phyloP scores from a whole-genome alignment of 1,139 yeast species.

The Candida sanyaensis region DNA sequence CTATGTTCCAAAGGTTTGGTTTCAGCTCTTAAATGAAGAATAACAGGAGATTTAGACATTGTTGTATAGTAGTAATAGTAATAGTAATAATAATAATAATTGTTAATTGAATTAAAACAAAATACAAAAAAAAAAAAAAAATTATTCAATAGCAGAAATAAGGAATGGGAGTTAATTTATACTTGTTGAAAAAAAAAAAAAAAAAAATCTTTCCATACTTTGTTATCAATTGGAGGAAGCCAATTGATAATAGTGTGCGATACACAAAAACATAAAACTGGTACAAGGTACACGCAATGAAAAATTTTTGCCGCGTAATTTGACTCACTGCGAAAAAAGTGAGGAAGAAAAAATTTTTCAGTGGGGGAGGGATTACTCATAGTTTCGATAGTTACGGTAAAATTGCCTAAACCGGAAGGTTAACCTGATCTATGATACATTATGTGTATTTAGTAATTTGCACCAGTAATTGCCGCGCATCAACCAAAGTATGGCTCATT shows the following conservation, averaged over 20 bases:
- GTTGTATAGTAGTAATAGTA: not conserved
- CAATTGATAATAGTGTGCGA: no score
- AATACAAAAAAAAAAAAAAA: not conserved
- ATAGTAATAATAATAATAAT: not conserved
- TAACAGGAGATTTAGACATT: conserved; percentile 35
- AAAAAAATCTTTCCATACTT: not conserved
- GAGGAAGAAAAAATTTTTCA: not conserved
- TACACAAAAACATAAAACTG: no score
- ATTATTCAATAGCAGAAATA: not conserved
- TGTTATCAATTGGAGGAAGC: no score
- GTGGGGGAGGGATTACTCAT: not conserved
- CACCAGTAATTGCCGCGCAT: no score
- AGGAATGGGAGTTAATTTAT: not conserved
- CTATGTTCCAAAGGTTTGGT: conserved; percentile 97
- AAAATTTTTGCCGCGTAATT: not conserved
- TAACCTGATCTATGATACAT: not conserved
- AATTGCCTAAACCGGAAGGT: conserved; percentile 4
- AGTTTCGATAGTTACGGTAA: conserved; percentile 6
- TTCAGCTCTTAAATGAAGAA: conserved; percentile 87
- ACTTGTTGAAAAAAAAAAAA: no score
- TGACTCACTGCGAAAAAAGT: no score
- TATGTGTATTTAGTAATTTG: no score
- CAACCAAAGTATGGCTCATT: no score
- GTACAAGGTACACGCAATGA: not conserved
- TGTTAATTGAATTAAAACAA: no score